Percentiles rank a stretch among this genome's conserved stretches.
Evolutionary conservation across 805 yeast species (phyloP).

Genomic region (Saturnispora galanensis): DNA sequence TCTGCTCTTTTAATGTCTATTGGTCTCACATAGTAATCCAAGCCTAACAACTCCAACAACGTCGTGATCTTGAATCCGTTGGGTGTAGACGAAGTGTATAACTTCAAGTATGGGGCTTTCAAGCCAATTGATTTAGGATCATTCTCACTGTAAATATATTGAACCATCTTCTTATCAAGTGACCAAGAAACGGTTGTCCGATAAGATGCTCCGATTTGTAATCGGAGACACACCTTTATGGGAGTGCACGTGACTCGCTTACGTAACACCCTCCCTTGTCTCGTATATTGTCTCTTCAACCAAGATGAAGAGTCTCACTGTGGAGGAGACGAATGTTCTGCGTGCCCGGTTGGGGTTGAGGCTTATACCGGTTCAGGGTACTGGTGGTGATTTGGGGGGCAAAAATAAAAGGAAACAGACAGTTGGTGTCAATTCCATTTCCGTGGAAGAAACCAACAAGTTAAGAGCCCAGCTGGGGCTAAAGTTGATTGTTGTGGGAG

Average conservation of each 20-base stretch:
- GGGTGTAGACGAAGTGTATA: conserved; percentile 36
- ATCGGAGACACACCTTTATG: no score
- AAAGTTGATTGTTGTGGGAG: conserved; percentile 33
- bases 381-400: not conserved
- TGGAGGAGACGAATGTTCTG: conserved; percentile 19
- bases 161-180: conserved; percentile 20
- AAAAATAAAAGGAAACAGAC: conserved; percentile 1
- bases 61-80: conserved; percentile 36
- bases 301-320: conserved; percentile 2
- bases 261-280: no score
- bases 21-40: conserved; percentile 32
- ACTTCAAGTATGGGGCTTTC: conserved; percentile 34
- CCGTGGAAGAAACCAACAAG: conserved; percentile 39
- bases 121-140: conserved; percentile 27
- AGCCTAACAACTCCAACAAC: conserved; percentile 32
- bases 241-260: no score
- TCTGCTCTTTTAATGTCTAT: conserved; percentile 34
- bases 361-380: conserved; percentile 1
- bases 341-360: conserved; percentile 16
- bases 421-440: conserved; percentile 14
- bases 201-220: no score
- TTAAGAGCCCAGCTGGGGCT: conserved; percentile 36
- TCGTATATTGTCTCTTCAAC: not conserved
- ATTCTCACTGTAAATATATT: conserved; percentile 23
- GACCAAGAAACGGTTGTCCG: not conserved